phyloP scores from a whole-genome alignment of 495 filamentous ascomycete genomes.

The Aspergillus saccharolyticus region DNA sequence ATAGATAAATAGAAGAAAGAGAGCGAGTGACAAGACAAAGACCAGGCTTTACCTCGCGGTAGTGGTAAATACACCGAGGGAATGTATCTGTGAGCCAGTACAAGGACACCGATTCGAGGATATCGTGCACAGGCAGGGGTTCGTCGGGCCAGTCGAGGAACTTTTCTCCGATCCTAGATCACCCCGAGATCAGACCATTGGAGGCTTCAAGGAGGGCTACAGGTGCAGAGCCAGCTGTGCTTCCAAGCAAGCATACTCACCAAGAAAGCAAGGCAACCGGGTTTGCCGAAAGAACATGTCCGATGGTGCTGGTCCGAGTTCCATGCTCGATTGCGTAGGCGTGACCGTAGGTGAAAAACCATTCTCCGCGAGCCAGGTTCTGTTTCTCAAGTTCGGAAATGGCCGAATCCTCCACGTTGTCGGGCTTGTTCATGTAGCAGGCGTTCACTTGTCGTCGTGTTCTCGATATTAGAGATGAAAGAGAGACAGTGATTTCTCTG shows the following conservation, averaged over 20 bases:
- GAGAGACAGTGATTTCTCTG: no score
- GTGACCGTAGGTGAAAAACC: conserved; percentile 35
- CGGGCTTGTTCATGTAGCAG: conserved; percentile 51
- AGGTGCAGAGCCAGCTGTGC: no score
- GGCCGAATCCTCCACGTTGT: conserved; percentile 45
- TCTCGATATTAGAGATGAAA: not conserved
- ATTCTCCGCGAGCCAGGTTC: conserved; percentile 24
- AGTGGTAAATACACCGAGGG: conserved; percentile 53
- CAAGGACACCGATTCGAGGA: conserved; percentile 53
- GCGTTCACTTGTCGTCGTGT: conserved; percentile 28
- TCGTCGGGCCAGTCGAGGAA: conserved; percentile 59
- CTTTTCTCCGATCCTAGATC: conserved; percentile 61
- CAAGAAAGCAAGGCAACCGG: conserved; percentile 63
- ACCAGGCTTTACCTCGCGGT: conserved; percentile 34
- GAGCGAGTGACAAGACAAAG: not conserved
- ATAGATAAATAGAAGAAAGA: not conserved
- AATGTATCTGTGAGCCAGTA: conserved; percentile 65
- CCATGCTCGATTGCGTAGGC: conserved; percentile 57
- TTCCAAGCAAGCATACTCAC: conserved; percentile 32
- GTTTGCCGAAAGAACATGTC: conserved; percentile 49
- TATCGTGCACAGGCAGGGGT: conserved; percentile 45
- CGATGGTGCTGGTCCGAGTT: conserved; percentile 58
- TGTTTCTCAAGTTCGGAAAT: conserved; percentile 33
- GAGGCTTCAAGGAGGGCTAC: no score
- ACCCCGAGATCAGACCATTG: no score